Conservation (phyloP, 2,329 filamentous ascomycete species). For the Colletotrichum sp. region DNA sequence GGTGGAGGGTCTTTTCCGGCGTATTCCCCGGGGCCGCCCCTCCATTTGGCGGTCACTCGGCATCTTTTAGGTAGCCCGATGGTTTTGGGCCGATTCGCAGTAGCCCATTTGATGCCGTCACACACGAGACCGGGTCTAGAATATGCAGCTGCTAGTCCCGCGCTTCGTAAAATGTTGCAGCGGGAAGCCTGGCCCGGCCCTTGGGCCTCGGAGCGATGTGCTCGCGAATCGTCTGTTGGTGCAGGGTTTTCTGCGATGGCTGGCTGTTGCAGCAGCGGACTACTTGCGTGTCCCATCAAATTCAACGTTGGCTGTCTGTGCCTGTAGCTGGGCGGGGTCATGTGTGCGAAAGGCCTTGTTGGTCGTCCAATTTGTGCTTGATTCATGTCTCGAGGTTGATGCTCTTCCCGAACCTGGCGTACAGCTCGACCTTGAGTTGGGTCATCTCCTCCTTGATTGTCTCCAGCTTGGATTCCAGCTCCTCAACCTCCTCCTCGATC, state of each 20-base stretch:
- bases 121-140: neutral
- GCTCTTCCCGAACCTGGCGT: slow-evolving; percentile 92
- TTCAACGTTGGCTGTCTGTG: neutral
- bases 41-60: slow-evolving; percentile 1
- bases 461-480: slow-evolving; percentile 77
- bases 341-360: neutral
- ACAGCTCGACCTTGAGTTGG: slow-evolving; percentile 87
- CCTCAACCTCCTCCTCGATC: slow-evolving; percentile 78
- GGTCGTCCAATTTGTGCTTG: neutral
- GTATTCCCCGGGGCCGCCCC: slow-evolving; percentile 3
- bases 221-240: neutral
- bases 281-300: neutral
- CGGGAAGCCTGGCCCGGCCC: neutral
- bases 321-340: neutral
- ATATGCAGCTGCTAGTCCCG: neutral
- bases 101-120: neutral
- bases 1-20: slow-evolving; percentile 5
- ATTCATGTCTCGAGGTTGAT: slow-evolving; percentile 91
- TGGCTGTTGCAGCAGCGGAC: neutral
- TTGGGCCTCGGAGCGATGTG: neutral
- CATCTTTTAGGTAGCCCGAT: neutral
- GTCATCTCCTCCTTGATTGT: slow-evolving; percentile 85
- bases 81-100: neutral
- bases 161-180: neutral
- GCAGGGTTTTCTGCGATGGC: neutral